phyloP scores from a whole-genome alignment of 2,329 filamentous ascomycete species.

The Neofusicoccum cordaticola region DNA sequence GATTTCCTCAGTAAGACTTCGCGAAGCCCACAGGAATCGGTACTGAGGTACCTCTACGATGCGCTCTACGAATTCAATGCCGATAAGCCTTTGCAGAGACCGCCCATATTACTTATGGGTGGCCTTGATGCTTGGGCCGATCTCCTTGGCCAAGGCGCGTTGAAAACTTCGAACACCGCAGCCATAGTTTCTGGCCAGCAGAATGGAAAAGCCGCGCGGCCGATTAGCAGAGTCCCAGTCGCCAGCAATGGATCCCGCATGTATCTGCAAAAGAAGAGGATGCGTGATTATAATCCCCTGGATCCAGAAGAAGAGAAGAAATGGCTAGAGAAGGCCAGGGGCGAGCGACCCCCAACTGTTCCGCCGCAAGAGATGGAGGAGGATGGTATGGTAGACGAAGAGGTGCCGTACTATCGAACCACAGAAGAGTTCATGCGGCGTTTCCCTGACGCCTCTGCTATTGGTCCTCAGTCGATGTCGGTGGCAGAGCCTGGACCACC shows the following conservation, averaged over 20 bases:
- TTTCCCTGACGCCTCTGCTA: conserved; percentile 68
- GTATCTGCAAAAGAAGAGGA: conserved; percentile 54
- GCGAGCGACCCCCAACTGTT: conserved; percentile 56
- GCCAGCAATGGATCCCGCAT: conserved; percentile 52
- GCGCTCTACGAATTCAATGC: conserved; percentile 83
- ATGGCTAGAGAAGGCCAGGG: conserved; percentile 74
- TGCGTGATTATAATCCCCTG: conserved; percentile 66
- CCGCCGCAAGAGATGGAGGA: conserved; percentile 26
- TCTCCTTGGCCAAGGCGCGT: conserved; percentile 68
- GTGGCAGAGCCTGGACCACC: conserved; percentile 44
- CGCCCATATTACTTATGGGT: conserved; percentile 75
- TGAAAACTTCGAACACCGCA: conserved; percentile 57
- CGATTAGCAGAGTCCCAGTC: conserved; percentile 52
- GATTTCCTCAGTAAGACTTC: conserved; percentile 54
- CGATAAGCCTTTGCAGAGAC: conserved; percentile 67
- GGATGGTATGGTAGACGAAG: conserved; percentile 29
- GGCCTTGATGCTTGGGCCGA: conserved; percentile 85
- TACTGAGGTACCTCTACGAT: conserved; percentile 71
- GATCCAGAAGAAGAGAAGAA: conserved; percentile 75
- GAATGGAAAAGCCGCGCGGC: conserved; percentile 41
- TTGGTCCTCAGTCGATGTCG: conserved; percentile 56
- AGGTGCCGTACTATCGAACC: conserved; percentile 55
- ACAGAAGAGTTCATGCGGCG: conserved; percentile 82
- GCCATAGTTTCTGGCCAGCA: conserved; percentile 48
- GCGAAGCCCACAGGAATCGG: conserved; percentile 39